Conservation (phyloP, 306 rosid genomes). For the Cicer arietinum region DNA sequence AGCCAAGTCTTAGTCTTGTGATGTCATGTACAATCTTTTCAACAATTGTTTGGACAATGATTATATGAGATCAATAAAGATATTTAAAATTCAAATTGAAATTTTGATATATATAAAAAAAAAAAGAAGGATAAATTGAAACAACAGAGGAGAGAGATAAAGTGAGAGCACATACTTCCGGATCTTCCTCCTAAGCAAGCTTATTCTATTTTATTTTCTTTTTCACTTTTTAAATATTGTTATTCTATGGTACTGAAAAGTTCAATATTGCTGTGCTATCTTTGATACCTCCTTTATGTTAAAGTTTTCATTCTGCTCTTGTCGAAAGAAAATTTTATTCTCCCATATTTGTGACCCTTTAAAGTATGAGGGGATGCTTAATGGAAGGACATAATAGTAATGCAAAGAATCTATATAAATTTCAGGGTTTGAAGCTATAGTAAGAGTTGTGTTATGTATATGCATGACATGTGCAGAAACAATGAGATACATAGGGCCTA, state of each 20-base stretch:
- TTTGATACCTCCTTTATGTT: conserved; percentile 39
- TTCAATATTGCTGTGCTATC: conserved; percentile 18
- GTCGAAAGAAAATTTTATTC: conserved; percentile 36
- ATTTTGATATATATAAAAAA: not conserved
- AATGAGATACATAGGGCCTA: conserved; percentile 6
- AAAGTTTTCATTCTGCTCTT: conserved; percentile 36
- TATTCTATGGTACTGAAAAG: conserved; percentile 42
- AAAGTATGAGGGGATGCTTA: conserved; percentile 44
- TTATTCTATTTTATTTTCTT: conserved; percentile 35
- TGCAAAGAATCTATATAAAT: not conserved
- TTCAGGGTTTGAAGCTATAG: conserved; percentile 2
- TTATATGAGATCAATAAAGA: conserved; percentile 20
- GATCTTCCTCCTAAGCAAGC: conserved; percentile 46
- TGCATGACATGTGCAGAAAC: conserved; percentile 20
- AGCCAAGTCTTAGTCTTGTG: conserved; percentile 8
- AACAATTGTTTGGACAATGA: conserved; percentile 27
- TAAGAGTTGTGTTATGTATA: not conserved
- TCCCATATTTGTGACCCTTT: conserved; percentile 39
- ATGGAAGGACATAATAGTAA: conserved; percentile 20
- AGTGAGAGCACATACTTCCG: conserved; percentile 44
- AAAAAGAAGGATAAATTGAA: conserved; percentile 12
- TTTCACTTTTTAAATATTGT: conserved; percentile 28
- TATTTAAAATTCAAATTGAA: not conserved
- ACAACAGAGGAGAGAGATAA: not conserved
- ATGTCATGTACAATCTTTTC: conserved; percentile 20